Evolutionary conservation across 1,284 basidiomycete species (phyloP), one percentile per base, ranked within the genome.

Genomic region (Gymnopus androsaceus): DNA sequence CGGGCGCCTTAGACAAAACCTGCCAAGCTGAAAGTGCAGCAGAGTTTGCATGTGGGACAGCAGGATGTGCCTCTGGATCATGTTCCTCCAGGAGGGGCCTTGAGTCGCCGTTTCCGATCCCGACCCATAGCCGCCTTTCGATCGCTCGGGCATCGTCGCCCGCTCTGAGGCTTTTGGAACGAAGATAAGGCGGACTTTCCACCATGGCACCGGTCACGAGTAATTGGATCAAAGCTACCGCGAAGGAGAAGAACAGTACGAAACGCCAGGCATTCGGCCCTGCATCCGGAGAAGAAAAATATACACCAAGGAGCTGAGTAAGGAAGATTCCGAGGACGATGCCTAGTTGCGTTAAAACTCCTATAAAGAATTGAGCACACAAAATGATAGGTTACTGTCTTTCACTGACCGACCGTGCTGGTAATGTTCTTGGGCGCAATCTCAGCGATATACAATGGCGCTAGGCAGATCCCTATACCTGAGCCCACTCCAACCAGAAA

Each of bases 331-430:
- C 93, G 42, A 91, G 66, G 31, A 94, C 92, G 64, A 95, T 92
- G 27, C 83, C 87, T 34, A 95, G 75, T 66, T 95, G 95, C n/a
- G 93, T 94, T 36, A 95, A 77, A 23, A 94, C 90, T 27, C 94
- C 92, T 82, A n/a, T 8, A 17, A 41, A 28, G 45, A 28, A 44
- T 21, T 57, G 52, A 56, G 54, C 63, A 31, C 8, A 37, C 25
- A 63, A 62, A 46, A 17, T 49, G 21, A 38, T 4, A 36, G 2
- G 30, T n/a, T 38, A n/a, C 25, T 31, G 21, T 21, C 36, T 42
- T 27, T 19, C 40, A 69, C 77, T 51, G 62, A 83, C 89, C 90
- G 57, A 92, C 75, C 51, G 78, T 85, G n/a, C 90, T 90, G 62
- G 82, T 83, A 47, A 92, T 85, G 56, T 78, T 77, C 3, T 84